These are phyloP conservation scores for Cadophora gregata DNA, from an alignment of 2,329 filamentous ascomycete species.

Conservation along the genomic window DNA sequence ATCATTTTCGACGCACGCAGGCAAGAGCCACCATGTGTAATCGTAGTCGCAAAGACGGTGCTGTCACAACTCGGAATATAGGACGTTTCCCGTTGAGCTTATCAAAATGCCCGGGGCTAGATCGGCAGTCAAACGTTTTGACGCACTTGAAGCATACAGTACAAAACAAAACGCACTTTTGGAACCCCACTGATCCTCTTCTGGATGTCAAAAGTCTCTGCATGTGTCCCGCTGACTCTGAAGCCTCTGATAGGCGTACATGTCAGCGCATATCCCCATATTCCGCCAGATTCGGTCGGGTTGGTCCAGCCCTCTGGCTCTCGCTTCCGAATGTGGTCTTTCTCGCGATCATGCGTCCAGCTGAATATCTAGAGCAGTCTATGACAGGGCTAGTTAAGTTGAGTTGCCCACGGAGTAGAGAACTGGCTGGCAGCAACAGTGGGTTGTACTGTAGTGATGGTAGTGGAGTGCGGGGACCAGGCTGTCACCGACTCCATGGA, in stretches of 20 bases:
- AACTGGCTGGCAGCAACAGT: conserved; percentile 9
- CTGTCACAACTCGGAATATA: conserved; percentile 16
- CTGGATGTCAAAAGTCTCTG: conserved; percentile 17
- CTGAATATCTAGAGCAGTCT: conserved; percentile 22
- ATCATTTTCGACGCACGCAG: neutral
- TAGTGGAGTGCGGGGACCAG: conserved; percentile 13
- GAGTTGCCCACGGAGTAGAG: neutral
- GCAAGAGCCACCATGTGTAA: neutral
- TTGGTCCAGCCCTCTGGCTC: neutral
- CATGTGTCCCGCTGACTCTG: neutral
- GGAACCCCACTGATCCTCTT: conserved; percentile 12
- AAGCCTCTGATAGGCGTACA: neutral
- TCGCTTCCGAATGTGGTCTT: conserved; percentile 13
- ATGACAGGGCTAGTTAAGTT: conserved; percentile 18
- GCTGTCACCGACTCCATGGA: conserved; percentile 17
- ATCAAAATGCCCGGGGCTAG: conserved; percentile 25
- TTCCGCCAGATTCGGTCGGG: neutral
- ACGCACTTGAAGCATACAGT: conserved; percentile 11
- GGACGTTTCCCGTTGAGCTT: conserved; percentile 17
- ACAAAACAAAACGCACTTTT: conserved; percentile 10
- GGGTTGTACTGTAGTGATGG: conserved; percentile 3
- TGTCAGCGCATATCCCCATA: neutral
- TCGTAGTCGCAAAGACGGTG: neutral
- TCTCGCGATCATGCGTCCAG: conserved; percentile 19
- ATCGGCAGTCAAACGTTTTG: conserved; percentile 16